Conservation (phyloP, 345 rosid species). For the Aurinia saxatilis region DNA sequence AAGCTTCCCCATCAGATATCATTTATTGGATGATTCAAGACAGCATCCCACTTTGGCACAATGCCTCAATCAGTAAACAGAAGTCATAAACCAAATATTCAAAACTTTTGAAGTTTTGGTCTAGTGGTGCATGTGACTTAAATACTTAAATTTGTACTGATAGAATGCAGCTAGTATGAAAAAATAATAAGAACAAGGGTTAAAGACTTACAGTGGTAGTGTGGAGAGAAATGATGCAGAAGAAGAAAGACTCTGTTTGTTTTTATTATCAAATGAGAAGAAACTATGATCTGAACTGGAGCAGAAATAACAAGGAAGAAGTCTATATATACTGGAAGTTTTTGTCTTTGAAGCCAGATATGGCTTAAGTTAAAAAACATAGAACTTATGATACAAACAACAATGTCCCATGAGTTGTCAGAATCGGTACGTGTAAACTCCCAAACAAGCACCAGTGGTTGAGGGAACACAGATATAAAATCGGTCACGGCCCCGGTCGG, state of each 20-base stretch:
- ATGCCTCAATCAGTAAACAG: background rate
- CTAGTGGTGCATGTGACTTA: too few species aligned
- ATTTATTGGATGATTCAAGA: constrained; percentile 5
- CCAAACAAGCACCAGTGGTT: constrained; percentile 28
- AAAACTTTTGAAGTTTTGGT: too few species aligned
- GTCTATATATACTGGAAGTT: background rate
- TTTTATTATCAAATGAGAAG: constrained; percentile 19
- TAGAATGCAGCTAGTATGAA: too few species aligned
- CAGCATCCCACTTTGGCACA: background rate
- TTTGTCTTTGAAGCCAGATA: constrained; percentile 13
- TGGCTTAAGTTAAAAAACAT: constrained; percentile 19
- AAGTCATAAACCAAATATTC: background rate
- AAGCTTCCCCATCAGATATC: constrained; percentile 10
- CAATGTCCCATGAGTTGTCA: constrained; percentile 30
- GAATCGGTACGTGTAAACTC: constrained; percentile 20
- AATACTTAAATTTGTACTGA: too few species aligned
- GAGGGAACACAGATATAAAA: constrained; percentile 27
- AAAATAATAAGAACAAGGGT: background rate
- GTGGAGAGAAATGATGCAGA: background rate
- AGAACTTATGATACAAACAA: constrained; percentile 21
- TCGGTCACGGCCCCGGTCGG: constrained; percentile 26
- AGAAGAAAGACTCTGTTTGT: constrained; percentile 10
- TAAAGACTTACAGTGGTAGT: background rate
- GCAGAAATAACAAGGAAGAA: constrained; percentile 1
- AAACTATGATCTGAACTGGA: background rate